phyloP scores from a whole-genome alignment of 2,329 filamentous ascomycete genomes.

The Ascochyta rabiei region DNA sequence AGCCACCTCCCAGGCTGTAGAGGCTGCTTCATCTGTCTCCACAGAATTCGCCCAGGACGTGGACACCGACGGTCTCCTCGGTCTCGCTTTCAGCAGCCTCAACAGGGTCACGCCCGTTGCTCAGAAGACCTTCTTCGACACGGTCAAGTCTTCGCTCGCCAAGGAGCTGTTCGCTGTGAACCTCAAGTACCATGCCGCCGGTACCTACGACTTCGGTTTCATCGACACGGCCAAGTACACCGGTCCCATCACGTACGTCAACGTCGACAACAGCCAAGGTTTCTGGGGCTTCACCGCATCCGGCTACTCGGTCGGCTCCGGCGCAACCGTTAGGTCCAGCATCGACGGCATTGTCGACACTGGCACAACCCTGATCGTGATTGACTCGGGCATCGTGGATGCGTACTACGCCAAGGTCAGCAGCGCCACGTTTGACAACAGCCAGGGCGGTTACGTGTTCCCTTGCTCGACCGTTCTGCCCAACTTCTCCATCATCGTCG shows the following conservation, averaged over 20 bases:
- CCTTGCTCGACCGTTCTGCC: constrained; percentile 58
- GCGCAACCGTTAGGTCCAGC: constrained; percentile 44
- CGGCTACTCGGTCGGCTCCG: constrained; percentile 61
- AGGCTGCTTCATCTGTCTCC: constrained; percentile 67
- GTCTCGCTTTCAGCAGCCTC: constrained; percentile 64
- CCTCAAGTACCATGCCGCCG: constrained; percentile 58
- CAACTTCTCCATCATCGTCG: constrained; percentile 60
- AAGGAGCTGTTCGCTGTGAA: constrained; percentile 63
- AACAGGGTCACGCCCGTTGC: constrained; percentile 61
- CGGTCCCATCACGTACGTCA: constrained; percentile 62
- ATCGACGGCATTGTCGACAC: constrained; percentile 70
- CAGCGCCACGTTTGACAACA: constrained; percentile 56
- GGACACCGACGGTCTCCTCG: constrained; percentile 65
- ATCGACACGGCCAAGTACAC: constrained; percentile 65
- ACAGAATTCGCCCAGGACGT: constrained; percentile 57
- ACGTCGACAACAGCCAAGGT: constrained; percentile 62
- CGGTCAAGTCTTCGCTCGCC: constrained; percentile 58
- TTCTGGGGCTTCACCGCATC: constrained; percentile 68
- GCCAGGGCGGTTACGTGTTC: constrained; percentile 63
- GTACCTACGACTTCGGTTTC: constrained; percentile 64
- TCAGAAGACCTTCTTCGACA: constrained; percentile 67
- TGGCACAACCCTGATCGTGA: constrained; percentile 70
- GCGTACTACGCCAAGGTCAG: constrained; percentile 66
- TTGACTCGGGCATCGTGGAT: constrained; percentile 59
- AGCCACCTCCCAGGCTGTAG: constrained; percentile 67